These are phyloP conservation scores for Mortierella hygrophila DNA, from an alignment of 192 early-diverging fungal genomes.

Conservation along the genomic window DNA sequence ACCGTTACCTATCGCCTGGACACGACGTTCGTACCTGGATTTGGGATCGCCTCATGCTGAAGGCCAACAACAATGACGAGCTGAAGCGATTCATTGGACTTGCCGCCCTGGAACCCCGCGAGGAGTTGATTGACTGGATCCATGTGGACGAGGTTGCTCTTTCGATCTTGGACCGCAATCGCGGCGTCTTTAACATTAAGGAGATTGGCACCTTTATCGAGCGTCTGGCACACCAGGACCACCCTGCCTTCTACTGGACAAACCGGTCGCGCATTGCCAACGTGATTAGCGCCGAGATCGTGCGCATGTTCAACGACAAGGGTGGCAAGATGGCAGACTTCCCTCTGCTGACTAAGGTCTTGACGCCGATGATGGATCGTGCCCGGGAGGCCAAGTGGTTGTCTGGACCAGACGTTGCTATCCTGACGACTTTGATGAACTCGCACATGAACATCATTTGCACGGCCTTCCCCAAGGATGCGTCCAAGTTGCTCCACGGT, in stretches of 20 bases:
- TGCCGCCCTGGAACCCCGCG: slow-evolving; percentile 22
- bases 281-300: slow-evolving; percentile 1
- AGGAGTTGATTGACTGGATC: slow-evolving; percentile 42
- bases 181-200: slow-evolving; percentile 3
- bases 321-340: background rate
- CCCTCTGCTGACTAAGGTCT: background rate
- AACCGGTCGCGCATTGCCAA: background rate
- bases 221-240: slow-evolving; percentile 16
- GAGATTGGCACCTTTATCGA: slow-evolving; percentile 37
- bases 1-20: slow-evolving; percentile 13
- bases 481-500: slow-evolving; percentile 21
- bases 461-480: slow-evolving; percentile 14
- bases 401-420: slow-evolving; percentile 21
- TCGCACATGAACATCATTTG: slow-evolving; percentile 10
- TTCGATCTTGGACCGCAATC: background rate
- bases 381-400: slow-evolving; percentile 23
- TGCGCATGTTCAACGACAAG: background rate
- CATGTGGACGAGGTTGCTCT: slow-evolving; percentile 22
- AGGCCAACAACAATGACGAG: slow-evolving; percentile 8
- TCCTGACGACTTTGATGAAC: slow-evolving; percentile 5
- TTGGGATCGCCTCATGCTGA: background rate
- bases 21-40: slow-evolving; percentile 10
- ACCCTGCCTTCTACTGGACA: slow-evolving; percentile 34
- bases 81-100: slow-evolving; percentile 11
- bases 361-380: slow-evolving; percentile 27